phyloP scores from a whole-genome alignment of 2,329 filamentous ascomycete species.

The Rhinocladiella similis region DNA sequence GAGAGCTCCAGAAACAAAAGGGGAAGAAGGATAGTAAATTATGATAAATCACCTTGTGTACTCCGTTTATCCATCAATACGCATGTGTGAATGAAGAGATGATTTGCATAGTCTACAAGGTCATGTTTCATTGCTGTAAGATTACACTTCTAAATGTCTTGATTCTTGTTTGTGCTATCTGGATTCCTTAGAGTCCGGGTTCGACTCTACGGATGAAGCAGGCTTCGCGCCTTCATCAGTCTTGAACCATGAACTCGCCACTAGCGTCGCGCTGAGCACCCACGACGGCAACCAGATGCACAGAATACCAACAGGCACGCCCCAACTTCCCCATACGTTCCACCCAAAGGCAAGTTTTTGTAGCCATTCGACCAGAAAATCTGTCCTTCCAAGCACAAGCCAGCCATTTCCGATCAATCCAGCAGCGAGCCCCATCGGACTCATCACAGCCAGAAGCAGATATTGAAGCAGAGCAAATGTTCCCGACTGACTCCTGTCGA shows the following conservation, averaged over 20 bases:
- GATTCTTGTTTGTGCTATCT: not conserved
- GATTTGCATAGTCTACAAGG: too few relatives aligned
- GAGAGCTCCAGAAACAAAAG: constrained; percentile 37
- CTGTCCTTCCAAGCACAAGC: constrained; percentile 31
- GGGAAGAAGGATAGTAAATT: constrained; percentile 13
- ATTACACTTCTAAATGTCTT: too few relatives aligned
- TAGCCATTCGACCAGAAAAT: constrained; percentile 58
- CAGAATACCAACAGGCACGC: constrained; percentile 79
- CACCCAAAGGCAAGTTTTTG: constrained; percentile 79
- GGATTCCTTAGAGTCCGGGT: not conserved
- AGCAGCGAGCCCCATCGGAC: constrained; percentile 59
- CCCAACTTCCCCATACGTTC: constrained; percentile 88
- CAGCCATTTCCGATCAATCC: constrained; percentile 49
- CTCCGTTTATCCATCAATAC: not conserved
- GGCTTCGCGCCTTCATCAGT: not conserved
- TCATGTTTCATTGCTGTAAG: too few relatives aligned
- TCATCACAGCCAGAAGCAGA: constrained; percentile 55
- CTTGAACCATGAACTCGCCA: constrained; percentile 26
- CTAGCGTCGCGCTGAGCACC: constrained; percentile 57
- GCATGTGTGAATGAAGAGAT: too few relatives aligned
- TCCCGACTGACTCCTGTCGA: constrained; percentile 33
- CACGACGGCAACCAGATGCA: constrained; percentile 95
- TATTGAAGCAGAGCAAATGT: constrained; percentile 38
- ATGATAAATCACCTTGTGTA: not conserved
- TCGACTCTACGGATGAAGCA: not conserved